A percentile compares a stretch with the other conserved stretches of the same genome.
phyloP scores from a whole-genome alignment of 164 flowering plant species.

The Annona cherimola region DNA sequence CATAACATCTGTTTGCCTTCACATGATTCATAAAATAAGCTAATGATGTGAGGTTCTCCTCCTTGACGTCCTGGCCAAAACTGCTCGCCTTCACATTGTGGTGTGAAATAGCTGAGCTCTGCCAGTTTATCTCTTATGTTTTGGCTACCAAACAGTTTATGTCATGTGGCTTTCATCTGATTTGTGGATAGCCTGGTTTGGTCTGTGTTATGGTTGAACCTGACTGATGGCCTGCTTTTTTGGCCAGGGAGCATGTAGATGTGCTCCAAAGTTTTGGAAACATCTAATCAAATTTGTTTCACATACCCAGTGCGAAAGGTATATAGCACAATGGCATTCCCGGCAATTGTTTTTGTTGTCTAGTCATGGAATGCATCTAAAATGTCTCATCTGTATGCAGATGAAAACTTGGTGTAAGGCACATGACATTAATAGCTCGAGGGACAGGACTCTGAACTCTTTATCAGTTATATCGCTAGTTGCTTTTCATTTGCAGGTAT shows the following conservation, averaged over 20 bases:
- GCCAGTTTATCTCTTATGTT: no score
- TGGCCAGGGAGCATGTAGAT: background rate
- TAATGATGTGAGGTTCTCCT: no score
- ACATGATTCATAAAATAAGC: no score
- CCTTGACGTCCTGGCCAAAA: no score
- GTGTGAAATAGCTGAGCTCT: no score
- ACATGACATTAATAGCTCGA: conserved; percentile 61
- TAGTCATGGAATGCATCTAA: background rate
- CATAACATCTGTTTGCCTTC: no score
- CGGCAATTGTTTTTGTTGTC: background rate
- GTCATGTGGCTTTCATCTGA: no score
- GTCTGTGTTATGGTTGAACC: no score
- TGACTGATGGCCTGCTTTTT: background rate
- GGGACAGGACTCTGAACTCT: conserved; percentile 56
- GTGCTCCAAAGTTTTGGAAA: background rate
- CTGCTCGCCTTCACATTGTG: no score
- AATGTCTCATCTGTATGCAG: conserved; percentile 26
- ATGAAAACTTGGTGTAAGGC: conserved; percentile 69
- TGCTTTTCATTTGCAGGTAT: conserved; percentile 80
- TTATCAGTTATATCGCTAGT: conserved; percentile 53
- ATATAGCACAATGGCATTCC: background rate
- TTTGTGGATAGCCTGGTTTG: no score
- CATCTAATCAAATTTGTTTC: background rate
- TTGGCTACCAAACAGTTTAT: no score
- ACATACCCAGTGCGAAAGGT: background rate